Percentiles rank a stretch among this genome's conserved stretches.
phyloP scores from a whole-genome alignment of 257 asterid genomes.

The Solanum sitiens region DNA sequence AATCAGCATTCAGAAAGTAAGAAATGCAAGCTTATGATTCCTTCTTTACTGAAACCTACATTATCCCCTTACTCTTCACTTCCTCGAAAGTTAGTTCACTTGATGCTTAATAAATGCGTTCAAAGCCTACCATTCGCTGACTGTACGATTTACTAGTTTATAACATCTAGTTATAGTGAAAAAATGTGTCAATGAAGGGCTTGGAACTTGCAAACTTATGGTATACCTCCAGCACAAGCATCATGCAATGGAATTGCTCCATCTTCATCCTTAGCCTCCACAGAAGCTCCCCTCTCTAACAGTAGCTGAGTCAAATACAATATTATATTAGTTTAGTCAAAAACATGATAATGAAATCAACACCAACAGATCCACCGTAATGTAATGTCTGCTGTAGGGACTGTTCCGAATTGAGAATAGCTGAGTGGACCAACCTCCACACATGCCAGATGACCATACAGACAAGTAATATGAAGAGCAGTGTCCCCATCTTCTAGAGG shows the following conservation, averaged over 20 bases:
- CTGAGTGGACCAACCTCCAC: constrained; percentile 46
- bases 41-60: not conserved
- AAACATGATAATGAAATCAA: not conserved
- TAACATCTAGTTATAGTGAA: too few species aligned
- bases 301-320: constrained; percentile 32
- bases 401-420: not conserved
- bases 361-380: not conserved
- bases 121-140: not conserved
- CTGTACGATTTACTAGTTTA: not conserved
- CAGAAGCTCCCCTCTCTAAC: constrained; percentile 62
- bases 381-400: not conserved
- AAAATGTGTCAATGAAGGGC: not conserved
- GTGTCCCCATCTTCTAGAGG: constrained; percentile 92
- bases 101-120: not conserved
- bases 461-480: constrained; percentile 82
- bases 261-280: constrained; percentile 70
- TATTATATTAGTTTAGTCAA: not conserved
- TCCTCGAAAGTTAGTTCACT: not conserved
- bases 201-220: not conserved
- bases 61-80: not conserved
- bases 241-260: constrained; percentile 80
- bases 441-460: constrained; percentile 68
- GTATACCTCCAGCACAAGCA: constrained; percentile 85
- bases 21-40: not conserved
- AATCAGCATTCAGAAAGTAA: not conserved